These are phyloP conservation scores for Glonium stellatum DNA, from an alignment of 495 filamentous ascomycete genomes.

Conservation along the genomic window DNA sequence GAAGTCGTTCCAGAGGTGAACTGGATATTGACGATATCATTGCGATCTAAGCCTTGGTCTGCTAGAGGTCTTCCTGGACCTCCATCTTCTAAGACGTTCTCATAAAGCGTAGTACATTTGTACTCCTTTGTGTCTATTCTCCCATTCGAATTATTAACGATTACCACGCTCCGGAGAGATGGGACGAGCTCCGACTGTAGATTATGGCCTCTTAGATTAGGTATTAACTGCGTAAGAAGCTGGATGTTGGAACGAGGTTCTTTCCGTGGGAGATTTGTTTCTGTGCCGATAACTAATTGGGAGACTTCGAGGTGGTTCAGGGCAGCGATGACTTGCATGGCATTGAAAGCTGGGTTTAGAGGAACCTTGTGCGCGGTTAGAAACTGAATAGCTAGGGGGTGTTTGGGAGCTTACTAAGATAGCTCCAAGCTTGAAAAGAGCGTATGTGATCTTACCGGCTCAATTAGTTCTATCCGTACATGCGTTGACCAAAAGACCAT, in stretches of 20 bases:
- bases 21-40: conserved; percentile 89
- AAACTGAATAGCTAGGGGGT: background rate
- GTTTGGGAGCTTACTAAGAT: conserved; percentile 52
- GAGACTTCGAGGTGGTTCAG: conserved; percentile 67
- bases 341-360: conserved; percentile 86
- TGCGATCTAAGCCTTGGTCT: conserved; percentile 46
- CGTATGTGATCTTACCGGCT: conserved; percentile 60
- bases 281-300: conserved; percentile 74
- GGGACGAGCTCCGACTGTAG: conserved; percentile 61
- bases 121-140: conserved; percentile 46
- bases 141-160: conserved; percentile 72
- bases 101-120: conserved; percentile 49
- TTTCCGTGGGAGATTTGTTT: conserved; percentile 81
- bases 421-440: conserved; percentile 85
- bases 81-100: conserved; percentile 47
- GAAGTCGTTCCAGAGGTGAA: conserved; percentile 94
- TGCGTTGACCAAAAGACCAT: conserved; percentile 23
- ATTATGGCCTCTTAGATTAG: conserved; percentile 47
- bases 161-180: conserved; percentile 59
- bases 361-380: conserved; percentile 51
- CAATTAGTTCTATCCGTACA: conserved; percentile 1
- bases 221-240: conserved; percentile 58
- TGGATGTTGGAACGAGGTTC: conserved; percentile 67
- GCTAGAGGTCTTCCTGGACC: conserved; percentile 27
- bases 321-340: conserved; percentile 67